Evolutionary conservation across 805 yeast species (phyloP), one percentile per base, ranked within the genome.

Genomic region (Metschnikowia reukaufii): DNA sequence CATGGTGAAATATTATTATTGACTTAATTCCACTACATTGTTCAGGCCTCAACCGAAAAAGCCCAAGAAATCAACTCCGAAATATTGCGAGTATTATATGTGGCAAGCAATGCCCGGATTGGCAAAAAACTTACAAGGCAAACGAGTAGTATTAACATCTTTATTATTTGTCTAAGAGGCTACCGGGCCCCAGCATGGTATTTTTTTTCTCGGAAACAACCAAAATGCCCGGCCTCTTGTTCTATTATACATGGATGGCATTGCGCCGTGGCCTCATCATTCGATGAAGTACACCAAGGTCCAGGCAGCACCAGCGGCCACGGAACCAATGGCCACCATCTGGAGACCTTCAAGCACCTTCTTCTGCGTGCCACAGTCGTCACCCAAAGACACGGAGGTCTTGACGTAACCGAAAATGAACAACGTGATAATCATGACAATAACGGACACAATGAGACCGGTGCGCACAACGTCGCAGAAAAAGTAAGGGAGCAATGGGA

Each of bases 231-330:
- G 27, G 35, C 42, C 25, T 9, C 25, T 20, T 39, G 34, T 19
- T 44, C 47, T 44, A 44, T 29, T 37, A 44, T 44, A 44, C 47
- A 44, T 39, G 16, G 27, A 20, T 5, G 35, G 42, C 35, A 8
- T 13, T 5, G 32, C 31, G 21, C 6, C 5, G 23, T 15, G 19
- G 12, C 13, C 8, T 13, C 39, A 36, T 29, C 36, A 50, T 46
- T 84, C 96, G 50, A 92, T 82, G 53, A 84, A 65, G 63, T 83
- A 85, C 29, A 92, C 99, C 63, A 91, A 79, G 37, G 81, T 81
- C 96, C 96, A 92, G 9, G 99, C 99, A 19, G 96, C 87, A 4
- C 96, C 96, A 4, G 99, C 98, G 18, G 99, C 98, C 27, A 86
- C 72, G n/a, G 97, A 95, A 33, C 99, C 99, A 42, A 88, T 91